A percentile compares a stretch with the other conserved stretches of the same genome.
Evolutionary conservation across 2,329 filamentous ascomycete genomes (phyloP).

Genomic region (Apiospora phragmitis): DNA sequence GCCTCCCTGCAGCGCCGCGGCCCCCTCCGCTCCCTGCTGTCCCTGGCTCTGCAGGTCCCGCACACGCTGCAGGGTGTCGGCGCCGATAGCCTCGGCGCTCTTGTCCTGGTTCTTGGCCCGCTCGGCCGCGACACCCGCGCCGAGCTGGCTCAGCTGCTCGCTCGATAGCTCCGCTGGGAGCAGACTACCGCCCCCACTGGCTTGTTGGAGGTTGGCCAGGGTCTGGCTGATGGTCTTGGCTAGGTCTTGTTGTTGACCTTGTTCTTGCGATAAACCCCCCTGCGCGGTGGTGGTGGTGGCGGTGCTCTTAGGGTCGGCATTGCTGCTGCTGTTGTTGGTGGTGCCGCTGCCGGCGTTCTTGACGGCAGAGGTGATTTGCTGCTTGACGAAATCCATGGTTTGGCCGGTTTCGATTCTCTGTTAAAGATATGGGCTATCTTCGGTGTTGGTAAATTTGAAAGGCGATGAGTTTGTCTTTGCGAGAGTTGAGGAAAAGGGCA

Average conservation of each 20-base stretch:
- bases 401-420: neutral
- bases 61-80: neutral
- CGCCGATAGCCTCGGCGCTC: neutral
- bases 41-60: neutral
- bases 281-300: neutral
- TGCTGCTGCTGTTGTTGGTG: neutral
- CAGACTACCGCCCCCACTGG: neutral
- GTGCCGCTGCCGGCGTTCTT: neutral
- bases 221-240: neutral
- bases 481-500: too few species aligned
- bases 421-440: neutral
- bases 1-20: neutral
- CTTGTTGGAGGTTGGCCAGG: neutral
- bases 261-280: neutral
- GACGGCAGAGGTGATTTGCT: neutral
- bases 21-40: neutral
- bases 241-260: neutral
- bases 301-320: neutral
- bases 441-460: neutral
- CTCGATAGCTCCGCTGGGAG: neutral
- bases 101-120: neutral
- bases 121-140: neutral
- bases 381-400: neutral
- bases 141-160: neutral
- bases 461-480: too few species aligned